A percentile compares a stretch with the other conserved stretches of the same genome.
Evolutionary conservation across 805 yeast species (phyloP).

Genomic region (Candida yuanshanica): DNA sequence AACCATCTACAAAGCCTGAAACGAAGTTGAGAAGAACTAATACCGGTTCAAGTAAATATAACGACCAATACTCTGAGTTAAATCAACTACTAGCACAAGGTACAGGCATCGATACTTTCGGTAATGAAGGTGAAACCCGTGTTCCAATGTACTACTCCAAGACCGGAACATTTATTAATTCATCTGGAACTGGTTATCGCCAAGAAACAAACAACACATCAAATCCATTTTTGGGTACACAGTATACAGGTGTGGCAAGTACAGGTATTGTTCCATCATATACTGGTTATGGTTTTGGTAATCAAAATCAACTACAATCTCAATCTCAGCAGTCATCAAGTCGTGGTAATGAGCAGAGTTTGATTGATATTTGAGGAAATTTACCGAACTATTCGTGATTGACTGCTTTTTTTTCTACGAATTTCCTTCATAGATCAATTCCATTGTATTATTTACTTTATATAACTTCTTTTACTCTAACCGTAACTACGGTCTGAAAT

Average conservation of each 20-base stretch:
- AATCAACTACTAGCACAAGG: slow-evolving; percentile 78
- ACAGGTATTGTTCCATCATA: slow-evolving; percentile 70
- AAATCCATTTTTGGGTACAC: slow-evolving; percentile 49
- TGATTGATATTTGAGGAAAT: slow-evolving; percentile 22
- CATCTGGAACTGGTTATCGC: slow-evolving; percentile 73
- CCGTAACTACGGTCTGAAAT: too few species aligned
- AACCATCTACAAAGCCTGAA: slow-evolving; percentile 24
- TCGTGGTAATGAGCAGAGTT: slow-evolving; percentile 21
- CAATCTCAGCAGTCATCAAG: slow-evolving; percentile 11
- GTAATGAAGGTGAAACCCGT: slow-evolving; percentile 77
- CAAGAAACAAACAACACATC: slow-evolving; percentile 26
- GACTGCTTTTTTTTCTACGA: neutral
- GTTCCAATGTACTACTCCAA: slow-evolving; percentile 91
- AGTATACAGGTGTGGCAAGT: slow-evolving; percentile 68
- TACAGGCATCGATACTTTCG: slow-evolving; percentile 90
- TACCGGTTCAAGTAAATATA: slow-evolving; percentile 50
- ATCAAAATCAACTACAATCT: slow-evolving; percentile 37
- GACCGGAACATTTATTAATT: slow-evolving; percentile 74
- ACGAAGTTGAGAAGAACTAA: slow-evolving; percentile 36
- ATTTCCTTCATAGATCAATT: too few species aligned
- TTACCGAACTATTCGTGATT: too few species aligned
- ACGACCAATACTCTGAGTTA: slow-evolving; percentile 61
- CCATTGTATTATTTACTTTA: too few species aligned
- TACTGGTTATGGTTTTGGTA: slow-evolving; percentile 95
- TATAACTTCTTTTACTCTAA: too few species aligned